Percentiles rank a stretch among this genome's conserved stretches.
phyloP scores from a whole-genome alignment of 2,329 filamentous ascomycete genomes.

The Davidsoniella neocaledoniae region DNA sequence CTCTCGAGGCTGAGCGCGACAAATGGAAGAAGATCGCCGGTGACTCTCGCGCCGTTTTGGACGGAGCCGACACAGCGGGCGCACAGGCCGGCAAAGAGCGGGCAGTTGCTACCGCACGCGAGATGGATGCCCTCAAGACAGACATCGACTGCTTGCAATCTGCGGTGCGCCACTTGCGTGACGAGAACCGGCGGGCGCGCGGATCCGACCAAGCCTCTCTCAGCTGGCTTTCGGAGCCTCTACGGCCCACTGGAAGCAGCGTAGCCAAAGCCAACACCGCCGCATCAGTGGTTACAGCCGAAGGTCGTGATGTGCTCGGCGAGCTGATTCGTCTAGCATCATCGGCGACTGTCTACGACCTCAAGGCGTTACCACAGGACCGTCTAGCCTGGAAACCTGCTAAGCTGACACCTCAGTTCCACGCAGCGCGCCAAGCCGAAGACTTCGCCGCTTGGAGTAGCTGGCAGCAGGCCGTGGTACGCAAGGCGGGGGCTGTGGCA shows the following conservation, averaged over 20 bases:
- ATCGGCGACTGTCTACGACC: conserved; percentile 39
- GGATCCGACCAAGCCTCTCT: conserved; percentile 36
- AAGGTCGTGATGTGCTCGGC: conserved; percentile 46
- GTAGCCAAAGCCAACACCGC: conserved; percentile 13
- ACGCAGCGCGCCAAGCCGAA: conserved; percentile 47
- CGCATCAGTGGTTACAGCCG: conserved; percentile 36
- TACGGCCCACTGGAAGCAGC: conserved; percentile 23
- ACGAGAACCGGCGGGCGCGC: conserved; percentile 48
- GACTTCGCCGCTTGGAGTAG: conserved; percentile 45
- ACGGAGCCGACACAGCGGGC: conserved; percentile 25
- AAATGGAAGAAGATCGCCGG: conserved; percentile 56
- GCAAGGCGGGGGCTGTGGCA: conserved; percentile 31
- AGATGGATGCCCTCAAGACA: conserved; percentile 54
- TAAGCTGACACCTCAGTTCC: conserved; percentile 46
- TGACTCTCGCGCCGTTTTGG: conserved; percentile 39
- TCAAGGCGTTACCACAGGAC: conserved; percentile 39
- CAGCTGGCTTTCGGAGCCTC: conserved; percentile 48
- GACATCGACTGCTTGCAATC: conserved; percentile 49
- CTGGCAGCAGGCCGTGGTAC: conserved; percentile 38
- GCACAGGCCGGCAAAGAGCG: conserved; percentile 45
- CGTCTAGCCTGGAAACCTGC: conserved; percentile 50
- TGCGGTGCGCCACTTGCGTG: conserved; percentile 49
- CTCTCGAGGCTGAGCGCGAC: conserved; percentile 47
- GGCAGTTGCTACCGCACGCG: conserved; percentile 51
- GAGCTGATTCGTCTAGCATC: conserved; percentile 47